Evolutionary conservation across 345 rosid species (phyloP).

Genomic region (Aegle marmelos): DNA sequence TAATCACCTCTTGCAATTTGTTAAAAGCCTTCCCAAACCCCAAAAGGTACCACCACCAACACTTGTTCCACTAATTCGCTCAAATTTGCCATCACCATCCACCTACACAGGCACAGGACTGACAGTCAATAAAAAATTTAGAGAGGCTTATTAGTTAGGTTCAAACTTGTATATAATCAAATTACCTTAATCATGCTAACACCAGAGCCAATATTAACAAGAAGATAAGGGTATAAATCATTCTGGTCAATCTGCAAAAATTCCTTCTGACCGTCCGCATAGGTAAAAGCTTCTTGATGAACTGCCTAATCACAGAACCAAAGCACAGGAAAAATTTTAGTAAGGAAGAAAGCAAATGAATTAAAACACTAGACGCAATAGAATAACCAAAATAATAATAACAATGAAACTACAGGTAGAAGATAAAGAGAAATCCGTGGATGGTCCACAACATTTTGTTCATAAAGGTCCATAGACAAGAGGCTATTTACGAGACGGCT

Average conservation of each 20-base stretch:
- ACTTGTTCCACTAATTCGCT: slow-evolving; percentile 84
- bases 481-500: not conserved
- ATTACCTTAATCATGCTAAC: slow-evolving; percentile 94
- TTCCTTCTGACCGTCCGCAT: slow-evolving; percentile 62
- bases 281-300: slow-evolving; percentile 77
- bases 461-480: not conserved
- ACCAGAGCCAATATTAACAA: slow-evolving; percentile 90
- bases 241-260: slow-evolving; percentile 68
- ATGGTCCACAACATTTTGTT: slow-evolving; percentile 1
- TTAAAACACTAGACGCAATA: not conserved
- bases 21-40: slow-evolving; percentile 85
- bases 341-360: not conserved
- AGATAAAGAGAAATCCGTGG: not conserved
- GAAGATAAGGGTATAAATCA: slow-evolving; percentile 82
- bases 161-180: not conserved
- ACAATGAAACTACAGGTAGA: not conserved
- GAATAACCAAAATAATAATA: not conserved
- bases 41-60: slow-evolving; percentile 89
- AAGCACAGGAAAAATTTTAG: slow-evolving; percentile 1
- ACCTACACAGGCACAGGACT: slow-evolving; percentile 44
- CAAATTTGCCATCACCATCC: slow-evolving; percentile 77
- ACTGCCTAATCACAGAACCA: slow-evolving; percentile 53
- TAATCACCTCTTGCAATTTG: slow-evolving; percentile 69
- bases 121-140: slow-evolving; percentile 13
- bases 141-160: not conserved